Conservation (phyloP, 2,329 filamentous ascomycete species). For the Cytospora chrysosperma region DNA sequence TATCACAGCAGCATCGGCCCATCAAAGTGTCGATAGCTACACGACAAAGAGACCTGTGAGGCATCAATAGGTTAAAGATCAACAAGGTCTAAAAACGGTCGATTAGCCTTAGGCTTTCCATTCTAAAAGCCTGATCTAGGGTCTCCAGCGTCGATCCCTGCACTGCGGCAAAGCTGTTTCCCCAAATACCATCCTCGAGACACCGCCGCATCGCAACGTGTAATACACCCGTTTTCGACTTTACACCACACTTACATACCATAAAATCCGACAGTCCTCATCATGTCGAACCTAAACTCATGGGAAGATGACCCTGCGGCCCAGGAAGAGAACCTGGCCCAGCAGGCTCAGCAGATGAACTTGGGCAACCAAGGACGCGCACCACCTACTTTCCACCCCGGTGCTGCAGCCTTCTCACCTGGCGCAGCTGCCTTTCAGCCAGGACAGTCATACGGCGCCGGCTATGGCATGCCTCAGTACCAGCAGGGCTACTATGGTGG, state of each 20-base stretch:
- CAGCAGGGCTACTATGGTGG: conserved; percentile 51
- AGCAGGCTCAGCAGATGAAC: conserved; percentile 74
- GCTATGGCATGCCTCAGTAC: conserved; percentile 55
- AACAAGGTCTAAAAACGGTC: neutral
- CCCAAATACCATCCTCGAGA: conserved; percentile 25
- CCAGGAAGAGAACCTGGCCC: conserved; percentile 75
- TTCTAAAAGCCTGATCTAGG: conserved; percentile 6
- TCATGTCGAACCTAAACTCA: conserved; percentile 87
- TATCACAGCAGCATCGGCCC: neutral
- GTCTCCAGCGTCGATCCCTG: conserved; percentile 15
- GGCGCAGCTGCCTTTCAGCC: conserved; percentile 70
- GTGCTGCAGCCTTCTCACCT: conserved; percentile 70
- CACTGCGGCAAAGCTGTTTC: conserved; percentile 17
- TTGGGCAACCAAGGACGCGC: conserved; percentile 57
- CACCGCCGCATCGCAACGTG: conserved; percentile 27
- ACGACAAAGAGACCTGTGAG: conserved; percentile 1
- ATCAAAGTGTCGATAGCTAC: neutral
- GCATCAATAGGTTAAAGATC: conserved; percentile 7
- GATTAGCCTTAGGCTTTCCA: neutral
- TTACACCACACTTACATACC: neutral
- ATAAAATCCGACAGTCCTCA: conserved; percentile 31
- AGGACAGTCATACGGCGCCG: conserved; percentile 65
- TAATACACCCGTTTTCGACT: conserved; percentile 2
- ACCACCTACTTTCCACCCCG: conserved; percentile 60
- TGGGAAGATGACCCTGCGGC: conserved; percentile 87